These are phyloP conservation scores for Draba incana DNA, from an alignment of 345 rosid genomes.

Conservation along the genomic window DNA sequence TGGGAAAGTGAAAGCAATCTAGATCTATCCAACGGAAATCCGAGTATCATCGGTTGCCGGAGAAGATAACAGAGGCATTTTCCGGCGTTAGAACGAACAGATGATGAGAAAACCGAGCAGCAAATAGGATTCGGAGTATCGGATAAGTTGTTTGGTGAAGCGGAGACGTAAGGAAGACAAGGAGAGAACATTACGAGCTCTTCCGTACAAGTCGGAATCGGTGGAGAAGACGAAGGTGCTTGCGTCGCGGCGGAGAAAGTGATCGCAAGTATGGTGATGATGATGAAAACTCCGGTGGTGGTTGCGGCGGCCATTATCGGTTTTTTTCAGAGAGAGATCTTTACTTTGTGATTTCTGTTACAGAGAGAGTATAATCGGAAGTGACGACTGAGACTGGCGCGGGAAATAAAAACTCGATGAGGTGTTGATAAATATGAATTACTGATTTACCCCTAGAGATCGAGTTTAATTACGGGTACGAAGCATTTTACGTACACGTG, in stretches of 20 bases:
- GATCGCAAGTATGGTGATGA: conserved; percentile 26
- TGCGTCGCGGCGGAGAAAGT: conserved; percentile 34
- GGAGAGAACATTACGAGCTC: conserved; percentile 74
- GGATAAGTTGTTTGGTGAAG: conserved; percentile 62
- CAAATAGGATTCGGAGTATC: conserved; percentile 49
- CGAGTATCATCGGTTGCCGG: conserved; percentile 64
- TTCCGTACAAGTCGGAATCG: conserved; percentile 45
- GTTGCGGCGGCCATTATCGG: conserved; percentile 35
- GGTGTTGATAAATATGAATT: neutral
- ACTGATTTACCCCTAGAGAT: conserved; percentile 14
- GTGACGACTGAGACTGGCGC: conserved; percentile 26
- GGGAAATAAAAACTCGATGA: conserved; percentile 30
- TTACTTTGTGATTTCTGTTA: conserved; percentile 32
- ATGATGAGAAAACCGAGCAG: conserved; percentile 60
- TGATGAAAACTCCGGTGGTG: conserved; percentile 6
- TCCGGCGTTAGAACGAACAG: conserved; percentile 46
- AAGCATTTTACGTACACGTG: neutral
- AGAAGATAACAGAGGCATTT: conserved; percentile 75
- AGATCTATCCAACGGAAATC: conserved; percentile 72
- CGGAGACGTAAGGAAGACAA: conserved; percentile 71
- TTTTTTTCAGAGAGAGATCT: conserved; percentile 17
- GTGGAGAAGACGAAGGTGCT: conserved; percentile 35
- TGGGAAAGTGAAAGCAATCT: conserved; percentile 59
- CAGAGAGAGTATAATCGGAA: conserved; percentile 16
- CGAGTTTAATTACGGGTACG: too few species aligned